Evolutionary conservation across 345 rosid genomes (phyloP).

Genomic region (Arabidopsis arenosa): DNA sequence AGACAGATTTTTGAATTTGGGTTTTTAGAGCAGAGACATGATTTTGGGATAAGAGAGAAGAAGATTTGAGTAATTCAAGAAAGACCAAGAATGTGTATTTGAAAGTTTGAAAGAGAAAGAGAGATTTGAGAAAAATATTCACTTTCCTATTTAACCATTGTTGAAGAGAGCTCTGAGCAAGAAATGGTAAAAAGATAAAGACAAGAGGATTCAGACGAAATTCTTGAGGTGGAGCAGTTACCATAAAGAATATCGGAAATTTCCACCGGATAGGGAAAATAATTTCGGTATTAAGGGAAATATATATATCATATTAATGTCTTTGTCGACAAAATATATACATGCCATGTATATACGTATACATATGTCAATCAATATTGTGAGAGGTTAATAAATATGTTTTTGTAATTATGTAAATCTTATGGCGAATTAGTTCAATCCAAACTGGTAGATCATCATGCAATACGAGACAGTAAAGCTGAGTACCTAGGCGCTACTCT

Average conservation of each 20-base stretch:
- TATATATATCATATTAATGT: constrained; percentile 11
- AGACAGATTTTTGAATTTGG: constrained; percentile 17
- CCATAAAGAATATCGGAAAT: constrained; percentile 5
- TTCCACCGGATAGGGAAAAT: background rate
- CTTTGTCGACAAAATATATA: background rate
- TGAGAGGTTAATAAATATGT: background rate
- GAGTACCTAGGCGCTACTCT: no score
- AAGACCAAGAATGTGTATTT: constrained; percentile 31
- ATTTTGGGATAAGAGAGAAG: background rate
- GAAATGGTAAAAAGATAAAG: constrained; percentile 41
- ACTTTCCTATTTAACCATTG: constrained; percentile 30
- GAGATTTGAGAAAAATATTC: constrained; percentile 23
- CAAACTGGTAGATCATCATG: background rate
- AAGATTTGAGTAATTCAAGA: constrained; percentile 2
- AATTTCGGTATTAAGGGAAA: constrained; percentile 18
- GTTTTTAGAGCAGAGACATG: constrained; percentile 5
- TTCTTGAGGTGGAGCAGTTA: constrained; percentile 45
- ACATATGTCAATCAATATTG: background rate
- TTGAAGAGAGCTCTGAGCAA: constrained; percentile 37
- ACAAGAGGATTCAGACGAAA: constrained; percentile 40
- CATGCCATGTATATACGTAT: background rate
- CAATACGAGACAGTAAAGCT: no score
- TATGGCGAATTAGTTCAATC: constrained; percentile 12
- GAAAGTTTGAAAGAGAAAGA: constrained; percentile 25
- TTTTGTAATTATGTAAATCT: background rate